phyloP scores from a whole-genome alignment of 2,329 filamentous ascomycete genomes.

The Thermothelomyces thermophilus region DNA sequence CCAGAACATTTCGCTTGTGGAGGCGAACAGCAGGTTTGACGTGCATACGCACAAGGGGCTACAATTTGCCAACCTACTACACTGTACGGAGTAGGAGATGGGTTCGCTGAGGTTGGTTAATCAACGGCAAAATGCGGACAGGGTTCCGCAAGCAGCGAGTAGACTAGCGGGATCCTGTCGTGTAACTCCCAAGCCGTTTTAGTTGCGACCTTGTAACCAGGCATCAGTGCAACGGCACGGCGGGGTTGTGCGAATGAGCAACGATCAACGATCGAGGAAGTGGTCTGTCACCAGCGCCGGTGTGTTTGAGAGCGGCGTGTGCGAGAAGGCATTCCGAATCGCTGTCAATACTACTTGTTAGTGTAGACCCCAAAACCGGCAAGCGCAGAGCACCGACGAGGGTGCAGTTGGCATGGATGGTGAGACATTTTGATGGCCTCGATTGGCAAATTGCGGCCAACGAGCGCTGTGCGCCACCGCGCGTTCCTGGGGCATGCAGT shows the following conservation, averaged over 20 bases:
- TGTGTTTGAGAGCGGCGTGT: not conserved
- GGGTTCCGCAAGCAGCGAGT: not conserved
- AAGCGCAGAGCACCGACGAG: not conserved
- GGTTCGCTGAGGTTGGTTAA: too few species aligned
- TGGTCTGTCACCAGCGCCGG: not conserved
- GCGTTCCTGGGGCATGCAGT: not conserved
- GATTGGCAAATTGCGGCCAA: conserved; percentile 3
- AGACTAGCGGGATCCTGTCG: too few species aligned
- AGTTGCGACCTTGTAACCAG: too few species aligned
- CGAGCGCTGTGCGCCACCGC: conserved; percentile 3
- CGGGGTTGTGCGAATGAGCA: not conserved
- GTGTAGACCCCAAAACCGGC: not conserved
- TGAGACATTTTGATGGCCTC: not conserved
- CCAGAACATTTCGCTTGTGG: not conserved
- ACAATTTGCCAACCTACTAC: too few species aligned
- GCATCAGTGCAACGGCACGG: conserved; percentile 6
- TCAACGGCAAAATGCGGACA: conserved; percentile 15
- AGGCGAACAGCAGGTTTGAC: conserved; percentile 1
- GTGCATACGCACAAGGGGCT: not conserved
- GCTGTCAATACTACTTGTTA: not conserved
- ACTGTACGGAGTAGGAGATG: too few species aligned
- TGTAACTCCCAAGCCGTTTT: too few species aligned
- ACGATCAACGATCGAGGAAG: not conserved
- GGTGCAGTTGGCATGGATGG: not conserved
- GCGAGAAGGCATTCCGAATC: not conserved